phyloP scores from a whole-genome alignment of 192 early-diverging fungal species.

The Physocladia obscura region DNA sequence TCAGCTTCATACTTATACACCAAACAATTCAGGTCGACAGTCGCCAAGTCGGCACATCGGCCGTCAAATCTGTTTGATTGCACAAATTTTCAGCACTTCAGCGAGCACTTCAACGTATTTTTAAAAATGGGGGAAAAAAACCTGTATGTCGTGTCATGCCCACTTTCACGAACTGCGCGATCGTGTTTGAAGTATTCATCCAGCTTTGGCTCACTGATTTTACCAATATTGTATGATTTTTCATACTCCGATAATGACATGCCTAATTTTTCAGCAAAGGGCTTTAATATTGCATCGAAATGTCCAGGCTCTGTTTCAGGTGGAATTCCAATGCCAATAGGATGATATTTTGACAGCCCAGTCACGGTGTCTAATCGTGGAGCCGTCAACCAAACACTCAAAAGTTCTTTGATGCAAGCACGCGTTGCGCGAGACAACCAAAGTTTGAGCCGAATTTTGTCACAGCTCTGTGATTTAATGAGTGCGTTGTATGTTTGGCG shows the following conservation, averaged over 20 bases:
- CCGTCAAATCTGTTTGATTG: conserved; percentile 83
- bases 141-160: conserved; percentile 16
- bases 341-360: conserved; percentile 80
- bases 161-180: conserved; percentile 58
- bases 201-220: conserved; percentile 75
- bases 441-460: conserved; percentile 40
- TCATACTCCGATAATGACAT: conserved; percentile 68
- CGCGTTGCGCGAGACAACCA: conserved; percentile 73
- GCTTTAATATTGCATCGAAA: conserved; percentile 77
- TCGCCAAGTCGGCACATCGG: conserved; percentile 86
- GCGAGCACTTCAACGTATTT: conserved; percentile 54
- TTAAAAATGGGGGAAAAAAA: too few relatives aligned
- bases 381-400: conserved; percentile 83
- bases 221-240: conserved; percentile 65
- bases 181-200: conserved; percentile 98
- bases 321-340: conserved; percentile 91
- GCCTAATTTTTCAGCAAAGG: conserved; percentile 69
- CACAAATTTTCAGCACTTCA: conserved; percentile 98
- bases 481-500: conserved; percentile 73
- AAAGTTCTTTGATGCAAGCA: conserved; percentile 88
- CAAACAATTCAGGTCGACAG: conserved; percentile 89
- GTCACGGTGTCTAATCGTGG: conserved; percentile 76
- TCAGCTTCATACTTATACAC: conserved; percentile 97
- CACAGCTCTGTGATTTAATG: neutral
- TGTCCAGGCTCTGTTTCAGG: conserved; percentile 86